Evolutionary conservation across 768 basidiomycete species (phyloP).

Genomic region (Lactarius psammicola): DNA sequence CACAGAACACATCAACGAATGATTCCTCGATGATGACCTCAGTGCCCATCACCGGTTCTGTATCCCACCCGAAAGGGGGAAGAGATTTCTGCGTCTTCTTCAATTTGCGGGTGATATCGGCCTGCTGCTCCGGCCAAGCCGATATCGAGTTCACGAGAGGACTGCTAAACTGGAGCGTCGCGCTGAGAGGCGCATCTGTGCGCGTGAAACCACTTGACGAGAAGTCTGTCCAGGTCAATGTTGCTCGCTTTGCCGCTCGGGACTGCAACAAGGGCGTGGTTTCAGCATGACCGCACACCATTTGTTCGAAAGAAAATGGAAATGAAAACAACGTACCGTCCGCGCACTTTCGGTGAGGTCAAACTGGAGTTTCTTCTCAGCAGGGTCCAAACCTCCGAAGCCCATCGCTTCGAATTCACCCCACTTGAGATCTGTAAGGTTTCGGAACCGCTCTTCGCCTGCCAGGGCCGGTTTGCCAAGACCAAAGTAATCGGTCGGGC

Average conservation of each 20-base stretch:
- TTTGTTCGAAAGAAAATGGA: too few species aligned
- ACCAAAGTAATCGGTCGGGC: conserved; percentile 34
- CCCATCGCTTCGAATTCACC: conserved; percentile 87
- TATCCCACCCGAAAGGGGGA: conserved; percentile 92
- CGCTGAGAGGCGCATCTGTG: conserved; percentile 67
- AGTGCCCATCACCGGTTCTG: conserved; percentile 70
- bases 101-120: conserved; percentile 71
- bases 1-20: conserved; percentile 85
- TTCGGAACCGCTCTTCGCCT: conserved; percentile 71
- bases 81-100: conserved; percentile 80
- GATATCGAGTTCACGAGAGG: conserved; percentile 58
- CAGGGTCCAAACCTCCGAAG: conserved; percentile 54
- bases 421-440: conserved; percentile 85
- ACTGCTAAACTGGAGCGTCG: conserved; percentile 76
- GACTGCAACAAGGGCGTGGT: conserved; percentile 40
- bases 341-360: conserved; percentile 89
- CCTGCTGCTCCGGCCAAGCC: conserved; percentile 71
- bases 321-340: conserved; percentile 47
- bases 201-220: conserved; percentile 80
- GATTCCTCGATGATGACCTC: conserved; percentile 88
- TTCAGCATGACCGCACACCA: not conserved
- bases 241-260: conserved; percentile 67
- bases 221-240: conserved; percentile 90
- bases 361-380: conserved; percentile 80
- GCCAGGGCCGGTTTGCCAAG: conserved; percentile 36